Evolutionary conservation across 148 eudicot species (phyloP).

Genomic region (Tetragonia tetragonoides): DNA sequence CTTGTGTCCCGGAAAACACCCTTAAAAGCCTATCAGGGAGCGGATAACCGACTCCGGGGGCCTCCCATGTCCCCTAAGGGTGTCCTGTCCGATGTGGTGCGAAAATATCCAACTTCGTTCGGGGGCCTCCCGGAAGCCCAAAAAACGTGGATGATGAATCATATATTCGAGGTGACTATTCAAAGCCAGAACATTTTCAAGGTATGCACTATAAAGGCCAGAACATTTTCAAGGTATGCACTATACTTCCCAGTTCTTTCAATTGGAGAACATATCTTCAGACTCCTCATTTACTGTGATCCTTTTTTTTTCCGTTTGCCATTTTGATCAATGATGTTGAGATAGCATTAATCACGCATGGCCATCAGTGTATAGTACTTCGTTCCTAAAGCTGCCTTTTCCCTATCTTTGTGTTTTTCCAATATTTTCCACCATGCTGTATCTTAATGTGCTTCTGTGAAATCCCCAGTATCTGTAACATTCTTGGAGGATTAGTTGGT

Average conservation of each 20-base stretch:
- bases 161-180: constrained; percentile 55
- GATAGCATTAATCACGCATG: not conserved
- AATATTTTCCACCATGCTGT: not conserved
- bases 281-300: not conserved
- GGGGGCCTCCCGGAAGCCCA: too few relatives aligned
- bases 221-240: constrained; percentile 36
- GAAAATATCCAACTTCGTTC: too few relatives aligned
- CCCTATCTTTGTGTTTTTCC: too few relatives aligned
- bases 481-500: not conserved
- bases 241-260: constrained; percentile 11
- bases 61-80: too few relatives aligned
- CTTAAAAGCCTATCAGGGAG: too few relatives aligned
- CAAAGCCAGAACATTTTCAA: constrained; percentile 23
- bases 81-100: too few relatives aligned
- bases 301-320: not conserved
- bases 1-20: too few relatives aligned
- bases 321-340: not conserved
- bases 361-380: too few relatives aligned
- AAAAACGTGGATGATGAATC: constrained; percentile 33
- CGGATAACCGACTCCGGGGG: too few relatives aligned
- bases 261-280: not conserved
- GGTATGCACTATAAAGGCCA: constrained; percentile 33
- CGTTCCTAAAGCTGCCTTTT: too few relatives aligned
- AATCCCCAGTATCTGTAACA: not conserved
- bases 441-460: not conserved